A percentile compares a stretch with the other conserved stretches of the same genome.
Evolutionary conservation across 805 yeast species (phyloP).

Genomic region (Wickerhamiella shivajii): DNA sequence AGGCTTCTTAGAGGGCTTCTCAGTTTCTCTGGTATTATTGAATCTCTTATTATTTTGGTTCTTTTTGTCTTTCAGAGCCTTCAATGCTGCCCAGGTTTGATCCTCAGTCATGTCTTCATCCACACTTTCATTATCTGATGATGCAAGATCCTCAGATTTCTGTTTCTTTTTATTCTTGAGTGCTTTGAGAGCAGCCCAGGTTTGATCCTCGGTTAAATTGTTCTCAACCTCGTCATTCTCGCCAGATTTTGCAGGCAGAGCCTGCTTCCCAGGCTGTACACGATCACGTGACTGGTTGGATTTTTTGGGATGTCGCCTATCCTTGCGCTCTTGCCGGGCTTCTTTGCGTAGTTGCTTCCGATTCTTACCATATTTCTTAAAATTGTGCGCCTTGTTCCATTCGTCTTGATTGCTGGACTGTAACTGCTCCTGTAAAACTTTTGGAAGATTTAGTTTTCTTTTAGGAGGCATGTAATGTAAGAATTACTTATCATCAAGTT

Average conservation of each 20-base stretch:
- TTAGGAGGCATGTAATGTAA: slow-evolving; percentile 1
- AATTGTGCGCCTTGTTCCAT: slow-evolving; percentile 17
- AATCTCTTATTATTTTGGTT: neutral
- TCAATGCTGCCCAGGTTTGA: slow-evolving; percentile 22
- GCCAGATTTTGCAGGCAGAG: neutral
- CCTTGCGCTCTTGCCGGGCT: slow-evolving; percentile 11
- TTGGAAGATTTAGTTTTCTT: slow-evolving; percentile 13
- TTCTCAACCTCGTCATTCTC: slow-evolving; percentile 18
- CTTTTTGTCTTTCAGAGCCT: slow-evolving; percentile 14
- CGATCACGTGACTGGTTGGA: slow-evolving; percentile 4
- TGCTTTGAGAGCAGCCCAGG: slow-evolving; percentile 13
- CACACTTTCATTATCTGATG: slow-evolving; percentile 16
- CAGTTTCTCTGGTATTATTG: neutral
- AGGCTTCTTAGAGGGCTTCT: slow-evolving; percentile 3
- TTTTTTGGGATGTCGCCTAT: slow-evolving; percentile 4
- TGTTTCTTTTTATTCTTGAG: slow-evolving; percentile 2
- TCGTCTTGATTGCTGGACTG: slow-evolving; percentile 10
- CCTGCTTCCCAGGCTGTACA: neutral
- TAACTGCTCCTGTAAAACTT: slow-evolving; percentile 11
- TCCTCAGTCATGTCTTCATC: slow-evolving; percentile 16
- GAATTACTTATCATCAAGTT: neutral
- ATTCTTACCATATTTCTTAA: slow-evolving; percentile 10
- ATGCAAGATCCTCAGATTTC: neutral
- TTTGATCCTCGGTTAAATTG: slow-evolving; percentile 16
- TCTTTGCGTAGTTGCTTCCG: slow-evolving; percentile 17